Evolutionary conservation across 1,139 yeast species (phyloP), one percentile per base, ranked within the genome.

Genomic region (Saccharomyces pastorianus): DNA sequence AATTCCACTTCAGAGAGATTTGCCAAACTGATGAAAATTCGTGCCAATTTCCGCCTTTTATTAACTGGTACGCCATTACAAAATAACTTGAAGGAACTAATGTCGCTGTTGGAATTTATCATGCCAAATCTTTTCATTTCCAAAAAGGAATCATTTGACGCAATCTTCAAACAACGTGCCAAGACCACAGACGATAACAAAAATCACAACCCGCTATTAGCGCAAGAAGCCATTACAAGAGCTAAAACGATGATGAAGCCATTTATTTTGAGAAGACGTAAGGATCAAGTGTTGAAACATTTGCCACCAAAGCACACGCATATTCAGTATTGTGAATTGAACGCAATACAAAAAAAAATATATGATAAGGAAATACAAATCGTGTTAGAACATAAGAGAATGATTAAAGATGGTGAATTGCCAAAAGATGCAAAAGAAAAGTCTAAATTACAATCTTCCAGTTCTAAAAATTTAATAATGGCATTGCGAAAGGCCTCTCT

Each of bases 221-320:
- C 97, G 0, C 85, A 85, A 61, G 96, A 93, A 71, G 95, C 99
- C 0, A 90, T 93, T 57, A 80, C 83, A 47, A 87, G 90, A 66
- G 99, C 99, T 6, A 89, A 88, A 69, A 85, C 95, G 3, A 93
- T 93, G 97, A 93, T 93, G 99, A 87, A 96, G 2, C 99, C 99
- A 5, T 93, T 93, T 73, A 93, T 93, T 8, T 75, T 93, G 63
- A 80, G 99, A 69, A 83, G 99, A 68, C 86, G 86, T 66, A 93
- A 93, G 73, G 87, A 82, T 56, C 98, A 93, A 70, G 99, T 93
- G 11, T 77, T 93, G 67, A 82, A 87, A 65, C 95, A 93, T 68
- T 75, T 93, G 60, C 99, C 99, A 0, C 77, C 79, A 29, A 93
- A 95, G 67, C 72, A 76, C 51, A 89, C 85, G 58, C 74, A 74